Base-by-base conservation (phyloP, 1,284 basidiomycete genomes). In the Puccinia triticina region DNA sequence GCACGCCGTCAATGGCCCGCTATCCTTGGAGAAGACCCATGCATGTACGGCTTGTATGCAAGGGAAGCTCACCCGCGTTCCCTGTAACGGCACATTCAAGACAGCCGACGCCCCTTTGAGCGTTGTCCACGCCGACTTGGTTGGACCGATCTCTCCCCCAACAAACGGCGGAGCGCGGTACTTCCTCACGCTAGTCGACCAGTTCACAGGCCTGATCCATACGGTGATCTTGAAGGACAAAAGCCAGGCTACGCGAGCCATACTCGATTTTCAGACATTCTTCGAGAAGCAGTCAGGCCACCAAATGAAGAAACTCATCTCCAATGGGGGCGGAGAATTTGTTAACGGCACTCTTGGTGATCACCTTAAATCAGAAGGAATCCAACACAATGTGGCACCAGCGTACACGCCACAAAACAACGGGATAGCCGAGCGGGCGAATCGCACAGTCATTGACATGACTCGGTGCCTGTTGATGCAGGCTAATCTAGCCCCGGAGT, bases 371-470 rank as follows among this genome's bases (percentile, higher is more conserved):
- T 7, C 7, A 46, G 43, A 46, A 7, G 43, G 43, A 46, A 46
- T 46, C 7, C 8, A 8, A 8, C 43, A 46, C 14, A 46, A 46
- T 14, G 43, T 46, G 7, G 43, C 43, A 8, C 43, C 71, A 4
- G 43, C 71, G 12, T 73, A 73, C 40, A 73, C 50, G 5, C 71
- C 71, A 2, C 71, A 73, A 73, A 26, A 73, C 43, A 73, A 73
- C 26, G 46, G 46, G 2, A 3, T 73, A 2, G 67, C 67, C 14
- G 67, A 71, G 46, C 7, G 67, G 11, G 67, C 40, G 14, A 71
- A 71, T 71, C 2, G 67, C 8, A 71, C 67, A 4, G n/a, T 71
- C 43, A 10, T 71, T 18, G 67, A 71, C 21, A 71, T 50, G 50
- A 14, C 71, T 2, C 21, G 71, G 4, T n/a, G n/a, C n/a, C n/a